phyloP scores from a whole-genome alignment of 257 asterid species.

The Haberlea rhodopensis region DNA sequence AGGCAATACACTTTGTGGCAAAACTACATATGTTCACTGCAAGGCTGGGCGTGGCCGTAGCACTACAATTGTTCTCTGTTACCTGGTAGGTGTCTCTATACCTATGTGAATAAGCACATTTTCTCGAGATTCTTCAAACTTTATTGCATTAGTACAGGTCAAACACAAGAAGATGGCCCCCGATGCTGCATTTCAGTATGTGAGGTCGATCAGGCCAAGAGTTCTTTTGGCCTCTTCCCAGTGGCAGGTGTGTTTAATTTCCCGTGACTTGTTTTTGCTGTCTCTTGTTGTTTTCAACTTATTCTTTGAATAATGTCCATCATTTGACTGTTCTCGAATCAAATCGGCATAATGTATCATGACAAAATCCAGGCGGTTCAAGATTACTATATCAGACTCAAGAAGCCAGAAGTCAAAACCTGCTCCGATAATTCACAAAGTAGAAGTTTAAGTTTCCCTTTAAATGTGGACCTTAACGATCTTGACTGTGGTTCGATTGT shows the following conservation, averaged over 20 bases:
- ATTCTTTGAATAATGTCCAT: neutral
- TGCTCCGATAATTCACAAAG: conserved; percentile 18
- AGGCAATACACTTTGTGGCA: conserved; percentile 60
- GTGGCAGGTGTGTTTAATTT: conserved; percentile 57
- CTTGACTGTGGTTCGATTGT: conserved; percentile 73
- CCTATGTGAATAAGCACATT: conserved; percentile 4
- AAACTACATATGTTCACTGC: conserved; percentile 87
- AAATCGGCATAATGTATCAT: neutral
- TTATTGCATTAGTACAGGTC: conserved; percentile 41
- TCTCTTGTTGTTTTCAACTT: neutral
- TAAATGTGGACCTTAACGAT: conserved; percentile 33
- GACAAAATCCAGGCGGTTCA: conserved; percentile 64
- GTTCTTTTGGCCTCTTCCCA: conserved; percentile 79
- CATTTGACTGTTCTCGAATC: neutral
- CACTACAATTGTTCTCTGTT: conserved; percentile 94
- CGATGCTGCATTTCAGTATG: conserved; percentile 58
- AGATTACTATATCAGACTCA: conserved; percentile 51
- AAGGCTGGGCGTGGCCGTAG: conserved; percentile 99
- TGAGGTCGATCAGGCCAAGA: conserved; percentile 80
- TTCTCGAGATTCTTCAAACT: conserved; percentile 15
- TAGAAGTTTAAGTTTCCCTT: conserved; percentile 26
- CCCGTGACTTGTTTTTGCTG: neutral
- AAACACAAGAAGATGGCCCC: conserved; percentile 82
- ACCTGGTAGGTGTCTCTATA: conserved; percentile 49
- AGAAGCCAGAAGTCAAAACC: conserved; percentile 26